These are phyloP conservation scores for Fusarium luffae DNA, from an alignment of 2,329 filamentous ascomycete species.

Conservation along the genomic window DNA sequence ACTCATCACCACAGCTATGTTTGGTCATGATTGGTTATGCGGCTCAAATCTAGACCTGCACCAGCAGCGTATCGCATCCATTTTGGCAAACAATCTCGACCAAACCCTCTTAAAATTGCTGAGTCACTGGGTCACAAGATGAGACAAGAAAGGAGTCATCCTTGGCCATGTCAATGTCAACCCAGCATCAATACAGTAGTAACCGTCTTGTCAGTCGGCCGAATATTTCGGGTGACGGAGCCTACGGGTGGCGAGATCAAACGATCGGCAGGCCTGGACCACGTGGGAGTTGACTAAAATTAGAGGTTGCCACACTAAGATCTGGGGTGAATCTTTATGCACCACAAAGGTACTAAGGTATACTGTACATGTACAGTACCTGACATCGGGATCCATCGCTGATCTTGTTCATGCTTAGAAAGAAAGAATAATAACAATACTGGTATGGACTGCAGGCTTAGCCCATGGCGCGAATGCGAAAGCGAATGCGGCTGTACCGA, in stretches of 20 bases:
- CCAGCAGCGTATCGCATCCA: not conserved
- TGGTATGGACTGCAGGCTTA: not conserved
- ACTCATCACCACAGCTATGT: not conserved
- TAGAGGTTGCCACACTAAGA: slow-evolving; percentile 23
- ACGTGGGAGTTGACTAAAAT: slow-evolving; percentile 37
- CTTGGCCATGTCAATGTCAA: not conserved
- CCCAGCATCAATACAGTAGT: not conserved
- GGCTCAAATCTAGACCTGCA: not conserved
- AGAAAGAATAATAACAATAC: not conserved
- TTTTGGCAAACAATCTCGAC: not conserved
- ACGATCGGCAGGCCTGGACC: slow-evolving; percentile 33
- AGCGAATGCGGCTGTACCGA: slow-evolving; percentile 5
- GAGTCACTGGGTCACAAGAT: not conserved
- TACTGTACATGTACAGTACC: not conserved
- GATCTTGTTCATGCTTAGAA: not conserved
- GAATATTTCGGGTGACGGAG: slow-evolving; percentile 31
- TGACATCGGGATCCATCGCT: not conserved
- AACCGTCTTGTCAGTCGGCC: slow-evolving; percentile 24
- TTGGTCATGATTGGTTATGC: not conserved
- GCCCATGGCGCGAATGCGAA: not conserved
- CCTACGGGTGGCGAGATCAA: slow-evolving; percentile 36
- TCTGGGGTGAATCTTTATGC: not conserved
- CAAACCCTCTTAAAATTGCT: not conserved
- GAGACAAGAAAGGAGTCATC: not conserved
- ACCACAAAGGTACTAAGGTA: too few species aligned